Evolutionary conservation across 75 land plant genomes (phyloP).

Genomic region (Sequoia sempervirens): DNA sequence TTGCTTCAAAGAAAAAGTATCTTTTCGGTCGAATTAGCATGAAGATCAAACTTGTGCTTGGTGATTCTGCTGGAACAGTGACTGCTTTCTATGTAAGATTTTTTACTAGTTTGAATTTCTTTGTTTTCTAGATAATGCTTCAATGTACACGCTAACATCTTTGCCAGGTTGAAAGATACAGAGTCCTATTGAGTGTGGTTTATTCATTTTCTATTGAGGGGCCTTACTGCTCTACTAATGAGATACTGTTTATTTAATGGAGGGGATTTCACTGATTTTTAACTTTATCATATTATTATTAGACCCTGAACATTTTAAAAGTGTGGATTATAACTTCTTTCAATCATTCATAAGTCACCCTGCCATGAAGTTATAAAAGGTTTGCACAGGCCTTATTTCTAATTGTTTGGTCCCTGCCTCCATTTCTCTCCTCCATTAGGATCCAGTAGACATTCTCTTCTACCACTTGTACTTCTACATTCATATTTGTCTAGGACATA

Average conservation of each 20-base stretch:
- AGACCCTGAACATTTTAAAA: no score
- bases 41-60: slow-evolving; percentile 66
- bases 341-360: not conserved
- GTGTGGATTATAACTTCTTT: no score
- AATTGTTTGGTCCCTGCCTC: no score
- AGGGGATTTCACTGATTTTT: no score
- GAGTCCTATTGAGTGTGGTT: not conserved
- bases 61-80: slow-evolving; percentile 71
- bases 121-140: not conserved
- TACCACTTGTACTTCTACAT: no score
- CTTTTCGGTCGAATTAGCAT: slow-evolving; percentile 58
- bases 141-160: not conserved
- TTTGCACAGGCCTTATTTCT: not conserved
- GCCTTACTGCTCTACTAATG: not conserved
- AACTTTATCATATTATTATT: no score
- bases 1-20: slow-evolving; percentile 51
- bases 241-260: not conserved
- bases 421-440: no score
- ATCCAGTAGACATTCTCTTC: no score
- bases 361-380: not conserved
- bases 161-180: not conserved
- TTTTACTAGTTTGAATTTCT: not conserved
- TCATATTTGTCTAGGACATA: no score
- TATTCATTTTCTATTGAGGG: not conserved
- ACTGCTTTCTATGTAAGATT: slow-evolving; percentile 57